Base-by-base conservation (phyloP, 331 rosid genomes). In the Ulmus americana region DNA sequence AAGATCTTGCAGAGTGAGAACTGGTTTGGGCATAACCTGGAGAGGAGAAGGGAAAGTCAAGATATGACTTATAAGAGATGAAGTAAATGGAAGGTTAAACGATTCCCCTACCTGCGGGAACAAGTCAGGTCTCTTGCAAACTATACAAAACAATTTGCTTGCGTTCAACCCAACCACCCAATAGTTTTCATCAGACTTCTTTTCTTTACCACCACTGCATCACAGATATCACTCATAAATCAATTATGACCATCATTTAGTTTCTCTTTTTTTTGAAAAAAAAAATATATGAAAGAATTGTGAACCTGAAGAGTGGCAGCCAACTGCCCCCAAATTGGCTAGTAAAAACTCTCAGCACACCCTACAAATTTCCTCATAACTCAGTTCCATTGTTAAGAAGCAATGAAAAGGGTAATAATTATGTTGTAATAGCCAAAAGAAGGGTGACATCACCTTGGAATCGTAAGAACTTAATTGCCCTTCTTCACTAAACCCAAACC, bases 401-500 rank as follows among this genome's bases (percentile, higher is more conserved):
- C 68, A 54, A 10, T 65, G 48, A 45, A 35, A 41, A 59, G 68
- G 60, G 39, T 22, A 46, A 22, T 47, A 67, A 63, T 28, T 44
- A 38, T 53, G 42, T 65, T 9, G 42, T 28, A 42, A 61, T 61
- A 28, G 35, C 35, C 35, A 28, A 28, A 28, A 28, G 35, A 28
- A 28, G 35, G 65, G 59, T 18, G 59, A 48, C 28, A 61, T 39
- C 83, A 86, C 97, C 91, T 82, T 87, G 57, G 99, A 94, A 75
- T 90, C 99, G 13, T 79, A 87, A 44, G 95, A 85, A 81, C 95
- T 83, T 67, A 89, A 69, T 67, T 76, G 81, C 41, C 99, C 97
- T 66, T 85, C 95, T 73, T 94, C 99, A 65, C 87, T 85, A 73
- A 87, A 94, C 49, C 99, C 99, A 79, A 94, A 82, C 99, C 97